Conservation (phyloP, 306 rosid genomes). For the Vigna mungo region DNA sequence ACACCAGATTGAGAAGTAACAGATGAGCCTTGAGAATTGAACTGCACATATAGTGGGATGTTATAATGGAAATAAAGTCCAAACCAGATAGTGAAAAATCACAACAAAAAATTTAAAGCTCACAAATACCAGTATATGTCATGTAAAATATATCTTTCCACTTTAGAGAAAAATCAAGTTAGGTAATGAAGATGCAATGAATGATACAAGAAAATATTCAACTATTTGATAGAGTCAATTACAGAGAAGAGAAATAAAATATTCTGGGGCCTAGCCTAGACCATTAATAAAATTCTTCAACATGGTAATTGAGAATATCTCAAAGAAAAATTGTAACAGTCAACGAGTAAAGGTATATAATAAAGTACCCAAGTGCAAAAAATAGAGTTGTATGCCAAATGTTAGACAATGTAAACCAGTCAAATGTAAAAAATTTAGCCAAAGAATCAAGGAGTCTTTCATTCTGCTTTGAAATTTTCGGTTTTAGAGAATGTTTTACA, state of each 20-base stretch:
- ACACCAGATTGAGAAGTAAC: constrained; percentile 64
- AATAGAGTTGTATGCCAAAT: too few species aligned
- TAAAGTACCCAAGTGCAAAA: too few species aligned
- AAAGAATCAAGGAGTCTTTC: too few species aligned
- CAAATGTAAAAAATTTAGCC: too few species aligned
- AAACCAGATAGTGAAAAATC: constrained; percentile 61
- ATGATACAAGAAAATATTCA: background rate
- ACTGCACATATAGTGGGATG: constrained; percentile 51
- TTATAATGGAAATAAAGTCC: constrained; percentile 23
- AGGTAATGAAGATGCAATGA: background rate
- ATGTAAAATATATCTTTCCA: background rate
- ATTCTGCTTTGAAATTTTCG: too few species aligned
- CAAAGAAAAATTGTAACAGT: too few species aligned
- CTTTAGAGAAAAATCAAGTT: background rate
- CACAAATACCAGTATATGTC: constrained; percentile 33
- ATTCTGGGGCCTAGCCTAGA: too few species aligned
- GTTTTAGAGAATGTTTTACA: too few species aligned
- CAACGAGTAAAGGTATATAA: too few species aligned
- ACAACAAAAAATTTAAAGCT: constrained; percentile 57
- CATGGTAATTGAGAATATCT: too few species aligned
- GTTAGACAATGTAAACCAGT: too few species aligned
- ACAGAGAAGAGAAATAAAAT: background rate
- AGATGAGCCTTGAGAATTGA: constrained; percentile 62
- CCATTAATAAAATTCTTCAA: too few species aligned
- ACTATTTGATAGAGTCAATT: background rate